phyloP scores from a whole-genome alignment of 352 stramenopile genomes.

The Phytophthora ramorum region DNA sequence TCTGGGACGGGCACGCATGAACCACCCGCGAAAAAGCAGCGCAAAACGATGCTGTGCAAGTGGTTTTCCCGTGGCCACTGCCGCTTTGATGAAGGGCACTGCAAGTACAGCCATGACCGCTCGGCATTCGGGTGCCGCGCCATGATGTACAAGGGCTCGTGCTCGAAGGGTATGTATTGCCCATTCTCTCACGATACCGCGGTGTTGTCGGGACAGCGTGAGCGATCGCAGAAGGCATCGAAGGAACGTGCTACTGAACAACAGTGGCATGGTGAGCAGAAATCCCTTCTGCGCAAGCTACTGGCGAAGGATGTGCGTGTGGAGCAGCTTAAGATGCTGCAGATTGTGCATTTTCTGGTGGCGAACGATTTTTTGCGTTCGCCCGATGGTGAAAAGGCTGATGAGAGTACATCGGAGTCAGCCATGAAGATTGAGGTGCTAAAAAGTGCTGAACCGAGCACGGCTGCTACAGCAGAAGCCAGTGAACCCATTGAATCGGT shows the following conservation, averaged over 20 bases:
- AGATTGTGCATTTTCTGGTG: slow-evolving; percentile 77
- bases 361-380: slow-evolving; percentile 63
- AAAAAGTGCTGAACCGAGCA: slow-evolving; percentile 20
- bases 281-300: slow-evolving; percentile 77
- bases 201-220: slow-evolving; percentile 35
- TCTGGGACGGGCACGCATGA: slow-evolving; percentile 9
- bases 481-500: slow-evolving; percentile 30
- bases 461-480: slow-evolving; percentile 18
- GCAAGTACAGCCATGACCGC: slow-evolving; percentile 76
- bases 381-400: slow-evolving; percentile 9
- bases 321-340: slow-evolving; percentile 80
- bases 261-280: slow-evolving; percentile 69
- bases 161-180: slow-evolving; percentile 63
- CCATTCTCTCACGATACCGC: slow-evolving; percentile 65
- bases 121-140: slow-evolving; percentile 64
- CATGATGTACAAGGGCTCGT: slow-evolving; percentile 65
- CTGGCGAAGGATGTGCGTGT: slow-evolving; percentile 72
- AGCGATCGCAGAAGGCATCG: slow-evolving; percentile 40
- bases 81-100: slow-evolving; percentile 56
- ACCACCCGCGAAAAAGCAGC: slow-evolving; percentile 48
- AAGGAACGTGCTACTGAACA: slow-evolving; percentile 57
- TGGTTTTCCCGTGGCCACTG: slow-evolving; percentile 77
- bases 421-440: slow-evolving; percentile 29
- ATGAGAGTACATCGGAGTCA: slow-evolving; percentile 15
- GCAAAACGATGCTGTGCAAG: slow-evolving; percentile 61